These are phyloP conservation scores for Mycena vulgaris DNA, from an alignment of 768 basidiomycete genomes.

Conservation along the genomic window DNA sequence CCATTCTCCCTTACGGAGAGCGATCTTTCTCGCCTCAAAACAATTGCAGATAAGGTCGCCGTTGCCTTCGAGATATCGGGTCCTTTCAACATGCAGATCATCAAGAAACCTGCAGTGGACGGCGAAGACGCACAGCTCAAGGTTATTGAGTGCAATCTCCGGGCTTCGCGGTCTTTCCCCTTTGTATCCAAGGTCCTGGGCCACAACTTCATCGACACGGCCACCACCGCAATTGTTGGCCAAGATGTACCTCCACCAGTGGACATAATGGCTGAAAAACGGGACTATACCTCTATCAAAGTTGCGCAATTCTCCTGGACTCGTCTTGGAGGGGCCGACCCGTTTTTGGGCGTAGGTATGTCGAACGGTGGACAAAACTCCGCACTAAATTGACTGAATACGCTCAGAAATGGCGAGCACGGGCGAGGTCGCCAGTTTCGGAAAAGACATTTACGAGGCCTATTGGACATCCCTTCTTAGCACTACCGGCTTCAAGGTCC, in stretches of 20 bases:
- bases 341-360: conserved; percentile 94
- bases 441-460: conserved; percentile 93
- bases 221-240: conserved; percentile 89
- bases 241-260: conserved; percentile 91
- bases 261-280: conserved; percentile 90
- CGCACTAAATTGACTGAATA: conserved; percentile 19
- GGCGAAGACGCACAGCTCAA: conserved; percentile 81
- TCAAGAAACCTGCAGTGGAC: conserved; percentile 78
- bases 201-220: conserved; percentile 96
- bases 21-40: conserved; percentile 92
- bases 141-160: conserved; percentile 99
- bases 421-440: conserved; percentile 97
- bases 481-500: conserved; percentile 96
- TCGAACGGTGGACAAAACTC: conserved; percentile 35
- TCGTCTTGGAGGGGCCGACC: conserved; percentile 94
- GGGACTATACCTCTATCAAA: conserved; percentile 96
- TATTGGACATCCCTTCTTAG: conserved; percentile 96
- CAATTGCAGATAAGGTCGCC: conserved; percentile 95
- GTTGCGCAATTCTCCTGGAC: conserved; percentile 99
- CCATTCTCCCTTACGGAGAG: conserved; percentile 83
- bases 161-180: conserved; percentile 98
- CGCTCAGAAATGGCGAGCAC: conserved; percentile 95
- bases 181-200: conserved; percentile 99
- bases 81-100: conserved; percentile 99
- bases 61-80: conserved; percentile 96